These are phyloP conservation scores for Boletus bicolor DNA, from an alignment of 768 basidiomycete genomes.

Conservation along the genomic window DNA sequence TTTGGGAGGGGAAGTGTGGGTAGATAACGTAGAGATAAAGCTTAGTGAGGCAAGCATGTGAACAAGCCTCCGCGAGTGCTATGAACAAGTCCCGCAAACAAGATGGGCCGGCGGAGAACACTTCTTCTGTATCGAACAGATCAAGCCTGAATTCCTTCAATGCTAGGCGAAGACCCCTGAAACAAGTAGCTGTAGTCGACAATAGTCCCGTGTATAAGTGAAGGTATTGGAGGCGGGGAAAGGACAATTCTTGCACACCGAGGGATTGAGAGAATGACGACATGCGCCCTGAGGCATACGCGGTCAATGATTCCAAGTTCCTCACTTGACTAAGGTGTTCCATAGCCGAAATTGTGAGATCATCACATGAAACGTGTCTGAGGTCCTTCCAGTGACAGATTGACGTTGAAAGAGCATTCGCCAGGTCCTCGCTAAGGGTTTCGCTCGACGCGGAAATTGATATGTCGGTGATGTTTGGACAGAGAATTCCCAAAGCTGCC, in stretches of 20 bases:
- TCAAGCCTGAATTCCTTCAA: conserved; percentile 22
- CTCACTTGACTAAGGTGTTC: conserved; percentile 15
- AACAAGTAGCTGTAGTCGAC: conserved; percentile 7
- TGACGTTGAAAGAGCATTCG: conserved; percentile 15
- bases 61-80: conserved; percentile 12
- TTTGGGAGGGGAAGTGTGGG: conserved; percentile 5
- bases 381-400: conserved; percentile 22
- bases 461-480: conserved; percentile 21
- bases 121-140: conserved; percentile 18
- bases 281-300: conserved; percentile 10
- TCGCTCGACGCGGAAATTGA: conserved; percentile 12
- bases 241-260: background rate
- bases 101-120: conserved; percentile 1
- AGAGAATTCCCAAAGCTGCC: conserved; percentile 7
- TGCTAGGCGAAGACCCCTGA: conserved; percentile 6
- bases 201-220: conserved; percentile 19
- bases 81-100: conserved; percentile 12
- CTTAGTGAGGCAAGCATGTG: conserved; percentile 2
- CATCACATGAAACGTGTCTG: conserved; percentile 19
- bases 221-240: conserved; percentile 14
- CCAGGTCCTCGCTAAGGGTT: conserved; percentile 6
- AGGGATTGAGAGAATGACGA: conserved; percentile 8
- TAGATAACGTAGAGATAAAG: conserved; percentile 17
- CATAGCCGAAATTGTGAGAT: conserved; percentile 17
- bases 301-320: conserved; percentile 16